Conservation (phyloP, 495 filamentous ascomycete genomes). For the Astrothelium macrocarpum region DNA sequence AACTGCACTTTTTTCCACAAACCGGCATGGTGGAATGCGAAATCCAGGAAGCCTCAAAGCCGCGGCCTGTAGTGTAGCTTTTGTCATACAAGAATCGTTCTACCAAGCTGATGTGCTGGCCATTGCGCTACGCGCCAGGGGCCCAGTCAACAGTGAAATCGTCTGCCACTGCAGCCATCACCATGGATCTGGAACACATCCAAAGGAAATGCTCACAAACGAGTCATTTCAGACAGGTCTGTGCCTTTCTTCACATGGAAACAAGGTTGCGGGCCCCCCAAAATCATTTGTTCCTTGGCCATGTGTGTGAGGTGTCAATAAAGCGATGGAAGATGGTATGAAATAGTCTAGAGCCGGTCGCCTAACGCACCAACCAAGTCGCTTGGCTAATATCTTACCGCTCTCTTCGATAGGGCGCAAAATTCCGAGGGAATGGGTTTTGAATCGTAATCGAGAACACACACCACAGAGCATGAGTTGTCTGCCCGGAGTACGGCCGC, state of each 20-base stretch:
- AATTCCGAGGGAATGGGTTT: not conserved
- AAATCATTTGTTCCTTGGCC: not conserved
- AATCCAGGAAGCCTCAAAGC: not conserved
- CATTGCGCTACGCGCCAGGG: not conserved
- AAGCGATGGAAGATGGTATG: not conserved
- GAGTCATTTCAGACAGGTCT: not conserved
- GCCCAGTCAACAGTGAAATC: not conserved
- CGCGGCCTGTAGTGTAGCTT: not conserved
- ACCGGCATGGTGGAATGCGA: not conserved
- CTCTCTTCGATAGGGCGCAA: not conserved
- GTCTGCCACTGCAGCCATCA: not conserved
- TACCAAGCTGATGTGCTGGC: conserved; percentile 3
- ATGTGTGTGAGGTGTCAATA: conserved; percentile 3
- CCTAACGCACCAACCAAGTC: not conserved
- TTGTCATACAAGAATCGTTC: not conserved
- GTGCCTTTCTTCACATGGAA: not conserved
- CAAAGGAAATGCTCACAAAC: not conserved
- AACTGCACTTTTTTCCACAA: not conserved
- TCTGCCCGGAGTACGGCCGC: not conserved
- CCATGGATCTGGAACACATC: not conserved
- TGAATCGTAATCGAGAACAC: not conserved
- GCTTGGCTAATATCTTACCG: not conserved
- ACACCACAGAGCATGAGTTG: conserved; percentile 5
- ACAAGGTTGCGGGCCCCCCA: not conserved
- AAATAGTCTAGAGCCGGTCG: not conserved